Base-by-base conservation (phyloP, 2,329 filamentous ascomycete species). In the Camillea tinctor region DNA sequence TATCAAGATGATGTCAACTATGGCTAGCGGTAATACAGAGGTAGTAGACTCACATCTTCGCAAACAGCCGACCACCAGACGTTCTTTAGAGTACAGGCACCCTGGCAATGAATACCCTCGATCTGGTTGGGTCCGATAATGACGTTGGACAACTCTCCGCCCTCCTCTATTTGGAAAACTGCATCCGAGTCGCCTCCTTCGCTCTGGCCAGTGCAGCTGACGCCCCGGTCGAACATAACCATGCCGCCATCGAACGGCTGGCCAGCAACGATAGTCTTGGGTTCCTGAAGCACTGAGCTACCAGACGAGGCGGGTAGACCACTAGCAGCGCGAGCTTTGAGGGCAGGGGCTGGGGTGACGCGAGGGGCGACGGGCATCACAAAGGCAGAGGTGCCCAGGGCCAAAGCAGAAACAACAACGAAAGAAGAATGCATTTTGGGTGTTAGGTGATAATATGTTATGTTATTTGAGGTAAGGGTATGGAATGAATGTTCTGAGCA, bases 11-110 rank as follows among this genome's bases (percentile, higher is more conserved):
- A 4, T 26, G 6, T 11, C 26, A 9, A 44, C 13, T n/a, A 44
- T 5, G 15, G 36, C 36, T 2, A 44, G 36, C 36, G 1, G n/a
- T 44, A 11, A 44, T 44, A 17, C 36, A 44, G 11, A 15, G 36
- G 36, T 17, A n/a, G n/a, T n/a, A 40, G 36, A 44, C 36, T 44
- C 58, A 77, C 78, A 48, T 81, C 77, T 63, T 81, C 78, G 50
- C 79, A 81, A 44, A 81, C 78, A 23, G 78, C 76, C 51, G 77
- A 75, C 66, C 80, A 83, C 76, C 79, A 81, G 54, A 82, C 80
- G 26, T 76, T 77, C 64, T 74, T 79, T 68, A 44, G 36, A n/a
- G 36, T 44, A 7, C 79, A 81, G 3, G 72, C 62, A 13, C 79
- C 79, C 50, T 74, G 69, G 64, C 79, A 81, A 71, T 81, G 78